Evolutionary conservation across 441 rosid species (phyloP), one percentile per base, ranked within the genome.

Genomic region (Biscutella laevigata): DNA sequence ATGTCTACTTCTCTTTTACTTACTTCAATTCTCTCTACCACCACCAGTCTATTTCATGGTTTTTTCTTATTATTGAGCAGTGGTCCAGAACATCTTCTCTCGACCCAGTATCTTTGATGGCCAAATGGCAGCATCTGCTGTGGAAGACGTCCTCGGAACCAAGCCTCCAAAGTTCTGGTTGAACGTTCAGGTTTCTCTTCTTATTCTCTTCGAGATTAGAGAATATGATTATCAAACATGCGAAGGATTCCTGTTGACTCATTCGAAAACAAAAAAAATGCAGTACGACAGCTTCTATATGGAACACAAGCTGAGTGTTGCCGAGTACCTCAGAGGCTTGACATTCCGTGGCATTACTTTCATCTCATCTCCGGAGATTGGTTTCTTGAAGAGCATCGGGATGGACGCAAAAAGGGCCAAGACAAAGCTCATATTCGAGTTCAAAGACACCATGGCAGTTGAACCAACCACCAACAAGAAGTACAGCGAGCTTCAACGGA

Each of bases 331-430:
- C 27, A 64, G 55, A 34, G 59, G 60, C n/a, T 7, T 63, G 43
- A 11, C 70, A 39, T 43, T 60, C 27, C 39, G 26, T 1, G 64
- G 51, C 9, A 21, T 75, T 29, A 56, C 16, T 46, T 70, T 62
- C 76, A 41, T 88, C 36, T 83, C 98, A 36, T 82, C 87, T 42
- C 87, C 95, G 0, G 98, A 91, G 54, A 79, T 85, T 3, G 83
- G 77, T 43, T 83, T 91, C 66, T 64, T 91, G 74, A 85, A 76
- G 78, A 68, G 70, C 52, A 60, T 86, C 20, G 67, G 50, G 4
- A 66, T 56, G 41, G 75, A 68, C 33, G 71, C 78, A 42, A 70
- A 68, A 29, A 76, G 17, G 37, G 68, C 59, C 24, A 74, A 36
- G 63, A 79, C 80, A 3, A 85, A 71, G 67, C 87, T 82, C 26